phyloP scores from a whole-genome alignment of 2,329 filamentous ascomycete genomes.

The Venturia asperata region DNA sequence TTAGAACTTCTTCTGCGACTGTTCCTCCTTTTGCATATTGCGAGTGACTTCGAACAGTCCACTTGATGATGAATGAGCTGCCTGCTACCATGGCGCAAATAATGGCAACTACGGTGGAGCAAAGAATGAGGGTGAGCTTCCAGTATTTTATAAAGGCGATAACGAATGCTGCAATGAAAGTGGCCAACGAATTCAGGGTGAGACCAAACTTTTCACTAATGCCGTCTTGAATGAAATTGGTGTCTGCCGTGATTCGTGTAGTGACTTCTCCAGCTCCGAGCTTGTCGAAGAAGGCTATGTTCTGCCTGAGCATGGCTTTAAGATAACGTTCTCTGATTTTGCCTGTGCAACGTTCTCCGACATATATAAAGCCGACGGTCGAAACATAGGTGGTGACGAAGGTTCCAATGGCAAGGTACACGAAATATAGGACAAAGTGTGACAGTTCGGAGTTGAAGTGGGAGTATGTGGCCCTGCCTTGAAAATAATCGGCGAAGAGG shows the following conservation, averaged over 20 bases:
- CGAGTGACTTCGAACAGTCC: conserved; percentile 67
- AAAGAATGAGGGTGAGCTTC: conserved; percentile 84
- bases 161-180: conserved; percentile 81
- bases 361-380: conserved; percentile 80
- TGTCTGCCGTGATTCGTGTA: conserved; percentile 88
- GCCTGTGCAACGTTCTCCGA: conserved; percentile 42
- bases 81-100: conserved; percentile 68
- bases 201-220: conserved; percentile 84
- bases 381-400: conserved; percentile 41
- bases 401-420: conserved; percentile 30
- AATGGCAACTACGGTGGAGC: conserved; percentile 73
- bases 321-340: conserved; percentile 69
- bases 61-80: conserved; percentile 70
- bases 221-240: conserved; percentile 86
- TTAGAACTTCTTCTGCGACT: conserved; percentile 88
- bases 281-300: conserved; percentile 56
- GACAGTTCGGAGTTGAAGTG: conserved; percentile 29
- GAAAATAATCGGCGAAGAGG: conserved; percentile 31
- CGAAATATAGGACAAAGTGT: conserved; percentile 29
- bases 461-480: conserved; percentile 26
- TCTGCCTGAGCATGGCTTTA: conserved; percentile 41
- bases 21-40: conserved; percentile 80
- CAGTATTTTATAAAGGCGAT: conserved; percentile 89
- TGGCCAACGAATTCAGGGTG: conserved; percentile 67
- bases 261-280: conserved; percentile 89